Evolutionary conservation across 2,329 filamentous ascomycete species (phyloP).

Genomic region (Ophiocordyceps camponoti-leonardi): DNA sequence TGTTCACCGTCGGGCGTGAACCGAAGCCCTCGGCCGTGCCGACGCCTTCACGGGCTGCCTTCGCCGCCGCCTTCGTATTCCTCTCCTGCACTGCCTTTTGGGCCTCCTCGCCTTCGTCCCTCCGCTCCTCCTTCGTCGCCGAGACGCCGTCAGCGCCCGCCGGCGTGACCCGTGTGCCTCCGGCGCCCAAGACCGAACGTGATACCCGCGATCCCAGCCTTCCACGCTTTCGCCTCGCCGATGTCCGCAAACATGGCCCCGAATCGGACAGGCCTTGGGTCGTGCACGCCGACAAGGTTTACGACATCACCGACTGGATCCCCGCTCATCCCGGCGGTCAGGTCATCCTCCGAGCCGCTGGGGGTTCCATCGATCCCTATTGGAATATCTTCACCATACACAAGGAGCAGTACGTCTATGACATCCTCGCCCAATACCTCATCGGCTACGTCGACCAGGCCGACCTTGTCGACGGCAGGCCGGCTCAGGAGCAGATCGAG

Average conservation of each 20-base stretch:
- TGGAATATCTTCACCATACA: conserved; percentile 58
- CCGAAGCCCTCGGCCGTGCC: not conserved
- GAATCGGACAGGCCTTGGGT: conserved; percentile 43
- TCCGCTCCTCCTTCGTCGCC: conserved; percentile 2
- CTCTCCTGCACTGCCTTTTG: conserved; percentile 1
- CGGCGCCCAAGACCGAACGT: not conserved
- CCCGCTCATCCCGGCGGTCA: conserved; percentile 48
- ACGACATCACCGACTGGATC: conserved; percentile 56
- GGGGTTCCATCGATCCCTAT: conserved; percentile 47
- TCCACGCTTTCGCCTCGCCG: conserved; percentile 30
- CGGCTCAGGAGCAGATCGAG: conserved; percentile 35
- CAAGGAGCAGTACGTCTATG: conserved; percentile 44
- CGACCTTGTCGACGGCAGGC: conserved; percentile 40
- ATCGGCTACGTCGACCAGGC: conserved; percentile 42
- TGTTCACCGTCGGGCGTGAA: not conserved
- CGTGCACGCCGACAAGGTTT: conserved; percentile 44
- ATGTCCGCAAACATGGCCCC: conserved; percentile 34
- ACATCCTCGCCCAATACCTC: conserved; percentile 46
- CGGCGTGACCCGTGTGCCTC: not conserved
- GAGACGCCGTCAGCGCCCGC: conserved; percentile 1
- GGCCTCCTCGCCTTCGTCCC: not conserved
- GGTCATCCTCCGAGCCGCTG: conserved; percentile 49
- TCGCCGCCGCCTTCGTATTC: conserved; percentile 2
- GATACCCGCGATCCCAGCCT: conserved; percentile 21
- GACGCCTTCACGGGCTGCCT: not conserved